Percentiles rank a stretch among this genome's conserved stretches.
phyloP scores from a whole-genome alignment of 192 early-diverging fungal species.

The Coemansia biformis region DNA sequence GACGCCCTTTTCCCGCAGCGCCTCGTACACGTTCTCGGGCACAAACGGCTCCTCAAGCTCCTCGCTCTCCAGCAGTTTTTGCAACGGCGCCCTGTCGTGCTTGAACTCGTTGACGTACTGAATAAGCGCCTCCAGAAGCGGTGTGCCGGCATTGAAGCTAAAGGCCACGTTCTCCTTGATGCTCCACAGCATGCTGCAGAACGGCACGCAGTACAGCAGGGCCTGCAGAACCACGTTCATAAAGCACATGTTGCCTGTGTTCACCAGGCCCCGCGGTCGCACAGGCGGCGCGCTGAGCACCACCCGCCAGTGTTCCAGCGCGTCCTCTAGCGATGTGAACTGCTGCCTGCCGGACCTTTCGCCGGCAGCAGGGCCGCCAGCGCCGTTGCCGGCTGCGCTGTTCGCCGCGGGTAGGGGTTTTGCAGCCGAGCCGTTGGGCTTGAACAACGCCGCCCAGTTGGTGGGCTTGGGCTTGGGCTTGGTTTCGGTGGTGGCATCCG shows the following conservation, averaged over 20 bases:
- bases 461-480: constrained; percentile 28
- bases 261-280: constrained; percentile 88
- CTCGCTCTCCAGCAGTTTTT: constrained; percentile 39
- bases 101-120: constrained; percentile 46
- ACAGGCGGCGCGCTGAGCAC: constrained; percentile 40
- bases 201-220: constrained; percentile 84
- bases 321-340: constrained; percentile 36
- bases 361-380: neutral
- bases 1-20: constrained; percentile 68
- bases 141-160: constrained; percentile 70
- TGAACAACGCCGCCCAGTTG: constrained; percentile 42
- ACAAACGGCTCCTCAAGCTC: constrained; percentile 69
- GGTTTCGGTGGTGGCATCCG: neutral
- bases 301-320: constrained; percentile 23
- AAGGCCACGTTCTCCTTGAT: constrained; percentile 62
- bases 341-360: constrained; percentile 1
- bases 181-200: constrained; percentile 77
- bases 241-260: constrained; percentile 97
- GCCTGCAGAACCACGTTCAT: constrained; percentile 97
- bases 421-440: constrained; percentile 1
- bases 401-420: neutral
- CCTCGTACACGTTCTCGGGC: constrained; percentile 91
- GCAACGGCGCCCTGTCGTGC: constrained; percentile 25
- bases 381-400: neutral
- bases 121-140: constrained; percentile 76